Percentiles rank a stretch among this genome's conserved stretches.
Conservation (phyloP, 2,329 filamentous ascomycete species). For the Verticillium isaacii region DNA sequence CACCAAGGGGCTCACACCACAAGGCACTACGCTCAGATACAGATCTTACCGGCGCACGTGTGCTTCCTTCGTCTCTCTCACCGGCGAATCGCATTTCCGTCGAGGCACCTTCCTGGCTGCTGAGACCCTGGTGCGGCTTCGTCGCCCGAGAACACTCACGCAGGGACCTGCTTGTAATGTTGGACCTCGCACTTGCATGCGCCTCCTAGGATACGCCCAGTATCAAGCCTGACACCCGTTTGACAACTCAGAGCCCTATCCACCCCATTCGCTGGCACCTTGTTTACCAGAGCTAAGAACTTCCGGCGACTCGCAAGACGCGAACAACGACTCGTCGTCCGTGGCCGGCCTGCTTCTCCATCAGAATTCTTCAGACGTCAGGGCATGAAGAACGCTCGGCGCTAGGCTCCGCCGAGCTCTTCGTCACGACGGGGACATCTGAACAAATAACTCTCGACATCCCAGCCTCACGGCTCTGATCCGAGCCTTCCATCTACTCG, state of each 20-base stretch:
- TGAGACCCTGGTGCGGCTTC: conserved; percentile 37
- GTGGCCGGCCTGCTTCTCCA: conserved; percentile 10
- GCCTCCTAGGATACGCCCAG: conserved; percentile 34
- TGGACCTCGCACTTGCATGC: conserved; percentile 28
- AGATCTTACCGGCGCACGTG: conserved; percentile 7
- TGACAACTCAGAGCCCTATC: conserved; percentile 29
- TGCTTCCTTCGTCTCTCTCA: conserved; percentile 1
- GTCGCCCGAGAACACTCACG: conserved; percentile 29
- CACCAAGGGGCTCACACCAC: background rate
- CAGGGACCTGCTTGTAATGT: conserved; percentile 36
- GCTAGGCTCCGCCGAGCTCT: background rate
- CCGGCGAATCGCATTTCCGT: conserved; percentile 14
- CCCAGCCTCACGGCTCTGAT: background rate
- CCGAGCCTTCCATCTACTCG: background rate
- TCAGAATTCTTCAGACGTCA: conserved; percentile 1
- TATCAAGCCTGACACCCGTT: conserved; percentile 29
- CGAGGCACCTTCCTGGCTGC: conserved; percentile 14
- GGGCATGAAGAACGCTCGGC: background rate
- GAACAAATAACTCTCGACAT: background rate
- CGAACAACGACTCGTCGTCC: conserved; percentile 12
- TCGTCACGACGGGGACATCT: background rate
- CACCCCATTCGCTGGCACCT: conserved; percentile 18
- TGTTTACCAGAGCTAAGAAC: conserved; percentile 15
- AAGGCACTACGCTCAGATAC: conserved; percentile 1
- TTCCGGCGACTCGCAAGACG: conserved; percentile 13